A percentile compares a stretch with the other conserved stretches of the same genome.
Evolutionary conservation across 306 rosid species (phyloP).

Genomic region (Comarum palustre): DNA sequence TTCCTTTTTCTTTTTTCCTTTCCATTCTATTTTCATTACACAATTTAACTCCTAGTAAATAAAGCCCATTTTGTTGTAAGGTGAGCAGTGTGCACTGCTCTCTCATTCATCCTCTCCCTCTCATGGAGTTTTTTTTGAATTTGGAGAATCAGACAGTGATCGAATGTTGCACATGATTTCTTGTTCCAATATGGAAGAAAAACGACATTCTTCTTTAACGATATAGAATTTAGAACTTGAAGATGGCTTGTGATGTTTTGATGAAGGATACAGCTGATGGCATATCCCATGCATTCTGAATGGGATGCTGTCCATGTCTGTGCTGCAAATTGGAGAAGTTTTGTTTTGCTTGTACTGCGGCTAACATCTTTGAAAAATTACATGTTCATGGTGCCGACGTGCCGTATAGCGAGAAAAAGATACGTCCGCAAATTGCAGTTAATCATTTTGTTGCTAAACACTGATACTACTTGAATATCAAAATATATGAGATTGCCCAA

Average conservation of each 20-base stretch:
- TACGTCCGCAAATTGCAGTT: no score
- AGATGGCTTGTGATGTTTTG: not conserved
- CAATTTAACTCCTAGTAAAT: not conserved
- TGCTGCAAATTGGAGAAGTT: not conserved
- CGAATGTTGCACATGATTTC: not conserved
- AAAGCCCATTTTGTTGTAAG: not conserved
- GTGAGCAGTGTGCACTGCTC: not conserved
- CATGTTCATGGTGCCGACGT: no score
- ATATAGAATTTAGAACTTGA: not conserved
- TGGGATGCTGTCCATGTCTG: not conserved
- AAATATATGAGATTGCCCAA: not conserved
- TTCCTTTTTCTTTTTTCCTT: not conserved
- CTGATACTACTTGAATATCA: not conserved
- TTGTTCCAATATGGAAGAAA: not conserved
- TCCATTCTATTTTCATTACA: not conserved
- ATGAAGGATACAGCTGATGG: not conserved
- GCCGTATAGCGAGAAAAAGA: no score
- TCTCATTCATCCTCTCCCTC: not conserved
- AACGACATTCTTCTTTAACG: not conserved
- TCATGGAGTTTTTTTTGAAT: not conserved
- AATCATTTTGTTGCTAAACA: not conserved
- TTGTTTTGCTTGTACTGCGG: not conserved
- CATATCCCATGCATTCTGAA: not conserved
- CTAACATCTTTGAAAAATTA: not conserved
- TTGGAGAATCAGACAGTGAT: not conserved